Conservation (phyloP, 2,329 filamentous ascomycete species). For the Plenodomus tracheiphilus region DNA sequence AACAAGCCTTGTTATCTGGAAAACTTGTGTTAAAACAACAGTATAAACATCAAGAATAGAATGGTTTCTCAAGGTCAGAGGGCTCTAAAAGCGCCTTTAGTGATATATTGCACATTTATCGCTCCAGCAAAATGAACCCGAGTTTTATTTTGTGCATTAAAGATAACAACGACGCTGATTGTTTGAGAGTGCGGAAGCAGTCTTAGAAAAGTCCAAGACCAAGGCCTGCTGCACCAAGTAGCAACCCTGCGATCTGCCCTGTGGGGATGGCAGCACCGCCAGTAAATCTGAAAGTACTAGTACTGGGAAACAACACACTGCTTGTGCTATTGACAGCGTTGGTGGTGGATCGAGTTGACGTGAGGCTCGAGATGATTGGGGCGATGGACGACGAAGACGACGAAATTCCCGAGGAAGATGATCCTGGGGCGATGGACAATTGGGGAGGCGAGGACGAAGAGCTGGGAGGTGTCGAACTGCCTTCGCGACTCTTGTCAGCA, state of each 20-base stretch:
- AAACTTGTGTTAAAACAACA: too few relatives aligned
- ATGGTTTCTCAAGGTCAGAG: neutral
- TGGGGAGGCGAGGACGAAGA: neutral
- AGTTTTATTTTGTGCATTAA: neutral
- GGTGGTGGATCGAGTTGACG: constrained; percentile 9
- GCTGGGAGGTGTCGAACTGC: neutral
- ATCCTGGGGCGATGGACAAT: neutral
- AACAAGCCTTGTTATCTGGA: too few relatives aligned
- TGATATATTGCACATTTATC: neutral
- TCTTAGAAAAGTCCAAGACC: constrained; percentile 28
- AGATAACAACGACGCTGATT: neutral
- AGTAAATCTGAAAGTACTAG: constrained; percentile 9
- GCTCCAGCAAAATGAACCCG: too few relatives aligned
- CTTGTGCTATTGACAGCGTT: neutral
- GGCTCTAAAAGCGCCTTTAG: neutral
- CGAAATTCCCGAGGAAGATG: constrained; percentile 1
- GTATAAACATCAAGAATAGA: neutral
- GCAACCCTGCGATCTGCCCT: constrained; percentile 19
- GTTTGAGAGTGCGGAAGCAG: neutral
- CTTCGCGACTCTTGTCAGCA: neutral
- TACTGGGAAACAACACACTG: neutral
- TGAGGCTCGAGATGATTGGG: constrained; percentile 10
- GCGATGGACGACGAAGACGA: neutral
- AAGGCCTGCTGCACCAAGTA: constrained; percentile 30
- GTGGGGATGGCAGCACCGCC: constrained; percentile 20